Evolutionary conservation across 1,284 basidiomycete species (phyloP).

Genomic region (Sporisorium exsertum): DNA sequence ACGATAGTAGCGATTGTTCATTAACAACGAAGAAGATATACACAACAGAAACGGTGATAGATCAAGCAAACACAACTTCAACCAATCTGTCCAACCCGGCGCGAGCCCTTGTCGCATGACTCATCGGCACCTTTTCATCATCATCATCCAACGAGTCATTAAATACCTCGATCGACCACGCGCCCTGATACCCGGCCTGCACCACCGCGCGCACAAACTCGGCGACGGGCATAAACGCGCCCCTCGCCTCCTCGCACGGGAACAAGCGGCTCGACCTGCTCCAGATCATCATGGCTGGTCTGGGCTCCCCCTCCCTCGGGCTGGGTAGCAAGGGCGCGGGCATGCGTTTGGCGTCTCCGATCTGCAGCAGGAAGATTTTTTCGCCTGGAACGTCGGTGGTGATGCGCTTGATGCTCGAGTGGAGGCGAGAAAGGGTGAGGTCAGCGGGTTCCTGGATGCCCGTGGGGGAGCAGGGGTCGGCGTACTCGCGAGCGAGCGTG

Average conservation of each 20-base stretch:
- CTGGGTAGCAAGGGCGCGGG: conserved; percentile 28
- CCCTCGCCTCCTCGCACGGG: conserved; percentile 64
- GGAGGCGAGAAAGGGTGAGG: background rate
- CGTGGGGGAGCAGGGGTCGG: conserved; percentile 43
- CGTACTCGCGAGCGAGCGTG: conserved; percentile 68
- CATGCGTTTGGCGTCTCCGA: conserved; percentile 32
- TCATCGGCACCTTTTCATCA: conserved; percentile 26
- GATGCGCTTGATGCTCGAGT: background rate
- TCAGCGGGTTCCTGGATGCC: conserved; percentile 26
- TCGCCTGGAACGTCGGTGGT: background rate
- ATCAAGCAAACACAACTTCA: conserved; percentile 14
- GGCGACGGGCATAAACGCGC: conserved; percentile 68
- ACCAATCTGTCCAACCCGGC: conserved; percentile 24
- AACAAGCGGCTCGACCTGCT: conserved; percentile 66
- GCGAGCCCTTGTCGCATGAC: conserved; percentile 60
- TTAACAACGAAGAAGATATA: background rate
- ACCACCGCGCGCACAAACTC: conserved; percentile 62
- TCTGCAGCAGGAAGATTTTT: conserved; percentile 43
- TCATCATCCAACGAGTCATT: conserved; percentile 58
- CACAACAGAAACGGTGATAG: background rate
- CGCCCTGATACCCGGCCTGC: conserved; percentile 65
- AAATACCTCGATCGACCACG: conserved; percentile 69
- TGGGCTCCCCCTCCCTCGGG: conserved; percentile 55
- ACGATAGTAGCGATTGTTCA: background rate
- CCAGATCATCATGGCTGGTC: conserved; percentile 69